Percentiles rank a stretch among this genome's conserved stretches.
These are phyloP conservation scores for Rhinocladiella mackenziei DNA, from an alignment of 2,329 filamentous ascomycete genomes.

Conservation along the genomic window DNA sequence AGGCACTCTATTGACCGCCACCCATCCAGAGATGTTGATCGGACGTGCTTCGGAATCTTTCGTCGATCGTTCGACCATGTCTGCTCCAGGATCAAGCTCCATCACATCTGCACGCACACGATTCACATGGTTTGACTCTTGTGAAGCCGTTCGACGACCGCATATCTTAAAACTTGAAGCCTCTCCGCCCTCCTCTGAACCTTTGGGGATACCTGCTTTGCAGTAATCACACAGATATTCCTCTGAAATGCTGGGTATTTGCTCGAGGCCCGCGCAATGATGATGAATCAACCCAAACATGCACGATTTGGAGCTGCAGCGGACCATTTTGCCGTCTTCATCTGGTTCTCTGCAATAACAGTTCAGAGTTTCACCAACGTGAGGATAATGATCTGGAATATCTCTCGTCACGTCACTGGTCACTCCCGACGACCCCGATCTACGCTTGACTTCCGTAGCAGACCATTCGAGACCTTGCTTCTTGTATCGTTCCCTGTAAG, in stretches of 20 bases:
- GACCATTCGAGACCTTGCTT: constrained; percentile 21
- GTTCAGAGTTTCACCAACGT: too few species aligned
- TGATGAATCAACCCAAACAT: constrained; percentile 22
- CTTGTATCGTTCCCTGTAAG: constrained; percentile 20
- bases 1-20: constrained; percentile 3
- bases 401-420: not conserved
- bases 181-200: not conserved
- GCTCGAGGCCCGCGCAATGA: constrained; percentile 17
- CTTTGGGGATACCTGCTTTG: not conserved
- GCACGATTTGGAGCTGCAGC: constrained; percentile 18
- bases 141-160: too few species aligned
- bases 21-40: constrained; percentile 9
- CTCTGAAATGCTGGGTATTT: constrained; percentile 9
- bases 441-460: constrained; percentile 1
- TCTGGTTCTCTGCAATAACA: constrained; percentile 18
- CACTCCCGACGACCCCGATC: constrained; percentile 1
- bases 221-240: constrained; percentile 20
- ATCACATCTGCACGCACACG: too few species aligned
- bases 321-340: constrained; percentile 10
- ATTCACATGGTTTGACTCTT: too few species aligned
- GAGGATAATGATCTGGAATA: too few species aligned
- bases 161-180: too few species aligned
- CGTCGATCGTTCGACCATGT: too few species aligned
- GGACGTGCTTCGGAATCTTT: too few species aligned
- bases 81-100: too few species aligned